These are phyloP conservation scores for Brachypodium distachyon DNA, from an alignment of 202 grass and related monocot genomes.

Conservation along the genomic window DNA sequence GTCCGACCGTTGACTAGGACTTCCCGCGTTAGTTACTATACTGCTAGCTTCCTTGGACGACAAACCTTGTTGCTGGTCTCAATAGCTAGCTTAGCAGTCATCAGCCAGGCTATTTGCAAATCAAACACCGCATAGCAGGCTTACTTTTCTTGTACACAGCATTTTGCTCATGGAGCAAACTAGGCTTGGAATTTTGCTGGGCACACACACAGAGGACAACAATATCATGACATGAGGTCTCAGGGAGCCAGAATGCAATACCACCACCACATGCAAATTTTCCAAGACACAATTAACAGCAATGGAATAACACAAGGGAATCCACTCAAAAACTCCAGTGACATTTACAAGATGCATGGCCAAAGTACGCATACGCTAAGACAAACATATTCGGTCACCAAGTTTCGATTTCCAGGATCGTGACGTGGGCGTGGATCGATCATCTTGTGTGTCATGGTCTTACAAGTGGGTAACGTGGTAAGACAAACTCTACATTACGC, in stretches of 20 bases:
- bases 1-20: background rate
- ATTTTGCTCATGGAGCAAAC: background rate
- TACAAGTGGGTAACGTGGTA: background rate
- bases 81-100: background rate
- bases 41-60: background rate
- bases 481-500: background rate
- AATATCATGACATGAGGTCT: background rate
- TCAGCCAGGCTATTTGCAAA: background rate
- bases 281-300: background rate
- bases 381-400: too few species aligned
- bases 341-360: background rate
- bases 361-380: background rate
- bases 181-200: background rate
- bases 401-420: background rate
- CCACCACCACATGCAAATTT: background rate
- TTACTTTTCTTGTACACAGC: background rate
- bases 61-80: background rate
- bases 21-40: background rate
- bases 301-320: too few species aligned
- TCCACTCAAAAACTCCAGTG: too few species aligned
- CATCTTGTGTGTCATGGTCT: background rate
- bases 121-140: background rate
- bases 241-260: too few species aligned
- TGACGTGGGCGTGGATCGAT: background rate
- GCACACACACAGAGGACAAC: too few species aligned